Conservation (phyloP, 108 stramenopile genomes). For the Bacterosira constricta region DNA sequence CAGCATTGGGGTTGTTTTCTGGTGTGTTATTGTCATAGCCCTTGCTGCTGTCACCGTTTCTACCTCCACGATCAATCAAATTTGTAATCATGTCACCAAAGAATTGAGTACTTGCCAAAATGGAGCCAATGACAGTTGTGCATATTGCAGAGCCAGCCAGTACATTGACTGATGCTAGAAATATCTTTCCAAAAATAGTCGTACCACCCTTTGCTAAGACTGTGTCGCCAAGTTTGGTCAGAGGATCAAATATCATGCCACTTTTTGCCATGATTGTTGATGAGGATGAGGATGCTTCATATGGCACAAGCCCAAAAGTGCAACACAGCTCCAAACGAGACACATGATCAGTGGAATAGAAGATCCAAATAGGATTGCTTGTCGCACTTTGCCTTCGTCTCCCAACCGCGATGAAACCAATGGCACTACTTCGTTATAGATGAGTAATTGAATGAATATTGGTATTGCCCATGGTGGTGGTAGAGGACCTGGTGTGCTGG, state of each 20-base stretch:
- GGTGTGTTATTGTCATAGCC: not conserved
- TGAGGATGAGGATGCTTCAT: not conserved
- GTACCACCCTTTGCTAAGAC: conserved; percentile 7
- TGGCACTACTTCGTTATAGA: conserved; percentile 36
- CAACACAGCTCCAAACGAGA: conserved; percentile 28
- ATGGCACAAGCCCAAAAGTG: conserved; percentile 33
- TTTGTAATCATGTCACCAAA: conserved; percentile 17
- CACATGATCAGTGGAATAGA: conserved; percentile 30
- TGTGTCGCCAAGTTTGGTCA: conserved; percentile 15
- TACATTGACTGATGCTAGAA: conserved; percentile 24
- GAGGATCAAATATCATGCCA: conserved; percentile 18
- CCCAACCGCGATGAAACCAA: conserved; percentile 19
- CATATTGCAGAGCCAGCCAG: conserved; percentile 41
- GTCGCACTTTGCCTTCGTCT: conserved; percentile 27
- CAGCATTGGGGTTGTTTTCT: no score
- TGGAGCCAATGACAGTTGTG: conserved; percentile 34
- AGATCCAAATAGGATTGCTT: conserved; percentile 27
- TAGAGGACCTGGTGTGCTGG: not conserved
- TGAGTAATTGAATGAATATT: conserved; percentile 33
- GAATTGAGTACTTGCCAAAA: conserved; percentile 29
- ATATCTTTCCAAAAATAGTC: conserved; percentile 12
- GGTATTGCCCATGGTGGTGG: conserved; percentile 25
- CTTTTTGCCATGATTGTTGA: not conserved
- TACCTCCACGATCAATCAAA: not conserved
- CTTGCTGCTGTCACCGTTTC: not conserved